A percentile compares a stretch with the other conserved stretches of the same genome.
Evolutionary conservation across 2,329 filamentous ascomycete genomes (phyloP).

Genomic region (Magnaporthiopsis rhizophila): DNA sequence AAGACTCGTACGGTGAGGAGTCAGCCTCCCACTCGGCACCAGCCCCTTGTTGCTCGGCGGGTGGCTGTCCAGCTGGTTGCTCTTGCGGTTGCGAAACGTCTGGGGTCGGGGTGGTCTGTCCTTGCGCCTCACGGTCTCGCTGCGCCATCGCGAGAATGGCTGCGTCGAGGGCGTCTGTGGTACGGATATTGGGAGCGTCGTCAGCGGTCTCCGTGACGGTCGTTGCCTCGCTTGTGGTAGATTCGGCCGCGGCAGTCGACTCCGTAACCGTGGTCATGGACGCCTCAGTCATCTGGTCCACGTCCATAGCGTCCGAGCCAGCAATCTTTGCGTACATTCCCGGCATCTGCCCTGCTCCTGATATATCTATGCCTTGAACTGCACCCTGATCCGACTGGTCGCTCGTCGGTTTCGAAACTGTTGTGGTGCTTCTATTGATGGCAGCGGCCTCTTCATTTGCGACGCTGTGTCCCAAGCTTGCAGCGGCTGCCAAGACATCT

Average conservation of each 20-base stretch:
- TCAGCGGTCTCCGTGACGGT: not conserved
- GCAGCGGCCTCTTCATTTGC: not conserved
- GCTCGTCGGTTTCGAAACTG: not conserved
- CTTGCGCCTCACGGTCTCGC: not conserved
- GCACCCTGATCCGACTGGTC: not conserved
- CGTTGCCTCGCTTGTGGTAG: conserved; percentile 4
- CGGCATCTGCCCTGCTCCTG: not conserved
- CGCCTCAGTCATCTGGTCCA: conserved; percentile 1
- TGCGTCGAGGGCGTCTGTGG: conserved; percentile 19
- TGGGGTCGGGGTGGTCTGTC: not conserved
- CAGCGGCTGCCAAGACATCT: conserved; percentile 15
- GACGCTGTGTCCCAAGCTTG: conserved; percentile 9
- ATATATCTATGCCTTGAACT: not conserved
- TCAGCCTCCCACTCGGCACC: conserved; percentile 70
- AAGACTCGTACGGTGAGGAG: conserved; percentile 68
- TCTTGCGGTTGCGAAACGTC: not conserved
- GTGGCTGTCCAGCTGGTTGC: not conserved
- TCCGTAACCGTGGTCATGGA: not conserved
- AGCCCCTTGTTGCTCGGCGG: conserved; percentile 5
- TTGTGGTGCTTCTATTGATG: not conserved
- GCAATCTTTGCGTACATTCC: not conserved
- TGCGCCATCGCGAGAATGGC: conserved; percentile 11
- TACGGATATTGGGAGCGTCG: conserved; percentile 4
- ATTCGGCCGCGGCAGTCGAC: not conserved
- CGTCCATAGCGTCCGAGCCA: not conserved